Evolutionary conservation across 139 green algal genomes (phyloP).

Genomic region (Spirogloea muscicola): DNA sequence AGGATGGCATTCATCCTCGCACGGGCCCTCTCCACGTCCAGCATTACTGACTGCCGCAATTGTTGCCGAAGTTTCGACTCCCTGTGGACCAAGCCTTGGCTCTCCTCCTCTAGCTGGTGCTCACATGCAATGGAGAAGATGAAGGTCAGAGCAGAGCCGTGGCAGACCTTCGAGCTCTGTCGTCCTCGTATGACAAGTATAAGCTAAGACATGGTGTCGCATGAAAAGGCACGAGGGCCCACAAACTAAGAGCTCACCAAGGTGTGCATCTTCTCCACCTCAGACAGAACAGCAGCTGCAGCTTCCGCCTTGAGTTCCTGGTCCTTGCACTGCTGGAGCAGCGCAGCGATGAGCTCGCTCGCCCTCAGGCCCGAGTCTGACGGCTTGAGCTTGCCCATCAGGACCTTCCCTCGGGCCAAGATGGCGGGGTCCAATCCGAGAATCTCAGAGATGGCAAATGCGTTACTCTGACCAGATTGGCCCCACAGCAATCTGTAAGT

Average conservation of each 20-base stretch:
- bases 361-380: background rate
- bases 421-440: conserved; percentile 12
- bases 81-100: no score
- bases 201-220: no score
- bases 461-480: conserved; percentile 22
- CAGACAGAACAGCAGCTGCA: background rate
- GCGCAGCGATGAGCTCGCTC: conserved; percentile 11
- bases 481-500: conserved; percentile 58
- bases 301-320: conserved; percentile 5
- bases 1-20: no score
- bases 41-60: no score
- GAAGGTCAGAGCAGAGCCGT: no score
- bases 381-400: background rate
- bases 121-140: no score
- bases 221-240: background rate
- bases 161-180: no score
- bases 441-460: conserved; percentile 9
- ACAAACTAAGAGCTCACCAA: background rate
- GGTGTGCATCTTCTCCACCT: conserved; percentile 6
- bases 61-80: no score
- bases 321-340: conserved; percentile 14
- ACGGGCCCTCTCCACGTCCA: no score
- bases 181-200: no score
- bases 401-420: conserved; percentile 1
- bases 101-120: no score